These are phyloP conservation scores for Sphaerobolus stellatus DNA, from an alignment of 1,284 basidiomycete species.

Conservation along the genomic window DNA sequence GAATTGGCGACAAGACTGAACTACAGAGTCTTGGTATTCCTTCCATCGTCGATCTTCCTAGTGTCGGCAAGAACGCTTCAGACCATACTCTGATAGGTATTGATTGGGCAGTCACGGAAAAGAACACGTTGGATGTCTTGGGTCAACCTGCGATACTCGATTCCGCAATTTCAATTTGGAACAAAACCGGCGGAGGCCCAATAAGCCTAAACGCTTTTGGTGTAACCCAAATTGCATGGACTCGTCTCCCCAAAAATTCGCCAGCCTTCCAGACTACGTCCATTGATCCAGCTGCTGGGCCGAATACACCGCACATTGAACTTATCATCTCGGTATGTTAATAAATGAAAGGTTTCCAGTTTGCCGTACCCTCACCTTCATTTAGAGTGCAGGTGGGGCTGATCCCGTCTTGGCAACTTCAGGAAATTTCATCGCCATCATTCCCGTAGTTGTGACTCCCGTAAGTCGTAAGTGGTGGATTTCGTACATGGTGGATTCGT, in stretches of 20 bases:
- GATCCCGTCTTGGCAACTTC: conserved; percentile 15
- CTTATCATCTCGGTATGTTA: conserved; percentile 12
- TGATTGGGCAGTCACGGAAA: conserved; percentile 23
- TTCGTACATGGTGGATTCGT: not conserved
- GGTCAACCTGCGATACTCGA: not conserved
- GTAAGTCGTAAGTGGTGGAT: conserved; percentile 17
- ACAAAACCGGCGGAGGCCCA: conserved; percentile 24
- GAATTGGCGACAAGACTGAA: conserved; percentile 32
- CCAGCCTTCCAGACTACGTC: conserved; percentile 25
- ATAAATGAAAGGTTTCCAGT: conserved; percentile 13
- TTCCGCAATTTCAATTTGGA: conserved; percentile 23
- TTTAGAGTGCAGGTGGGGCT: conserved; percentile 1
- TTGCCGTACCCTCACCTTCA: not conserved
- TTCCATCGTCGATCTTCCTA: conserved; percentile 23
- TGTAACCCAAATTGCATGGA: conserved; percentile 25
- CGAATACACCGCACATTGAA: conserved; percentile 19
- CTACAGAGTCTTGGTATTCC: conserved; percentile 26
- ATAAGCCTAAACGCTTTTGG: conserved; percentile 18
- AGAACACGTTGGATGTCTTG: conserved; percentile 20
- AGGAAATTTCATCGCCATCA: conserved; percentile 24
- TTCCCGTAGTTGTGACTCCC: conserved; percentile 22
- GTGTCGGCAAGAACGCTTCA: conserved; percentile 38
- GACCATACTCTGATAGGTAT: conserved; percentile 30
- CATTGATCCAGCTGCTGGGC: conserved; percentile 38
- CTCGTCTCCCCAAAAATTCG: conserved; percentile 31